These are phyloP conservation scores for Schrenkiella parvula DNA, from an alignment of 345 rosid genomes.

Conservation along the genomic window DNA sequence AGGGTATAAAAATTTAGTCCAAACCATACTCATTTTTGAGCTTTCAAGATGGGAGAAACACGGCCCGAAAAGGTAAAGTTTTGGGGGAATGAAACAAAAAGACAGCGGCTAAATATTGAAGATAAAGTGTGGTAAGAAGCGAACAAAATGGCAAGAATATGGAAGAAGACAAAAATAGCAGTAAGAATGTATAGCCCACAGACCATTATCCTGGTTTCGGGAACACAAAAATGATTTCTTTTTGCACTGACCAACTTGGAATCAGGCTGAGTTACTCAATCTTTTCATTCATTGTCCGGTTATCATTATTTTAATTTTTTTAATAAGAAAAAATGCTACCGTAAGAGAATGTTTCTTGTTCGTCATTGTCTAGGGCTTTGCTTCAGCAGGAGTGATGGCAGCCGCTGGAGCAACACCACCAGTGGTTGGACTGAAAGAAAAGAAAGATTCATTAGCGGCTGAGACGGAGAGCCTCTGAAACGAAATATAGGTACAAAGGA, in stretches of 20 bases:
- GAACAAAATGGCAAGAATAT: not conserved
- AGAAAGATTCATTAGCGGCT: not conserved
- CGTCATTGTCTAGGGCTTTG: slow-evolving; percentile 12
- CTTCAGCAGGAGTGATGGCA: slow-evolving; percentile 26
- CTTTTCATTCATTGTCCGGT: slow-evolving; percentile 13
- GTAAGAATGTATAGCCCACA: not conserved
- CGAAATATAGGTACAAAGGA: not conserved
- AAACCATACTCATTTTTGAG: too few species aligned
- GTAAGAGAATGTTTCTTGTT: not conserved
- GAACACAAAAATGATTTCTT: slow-evolving; percentile 10
- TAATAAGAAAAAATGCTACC: not conserved
- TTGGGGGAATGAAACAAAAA: too few species aligned
- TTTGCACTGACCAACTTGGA: slow-evolving; percentile 3
- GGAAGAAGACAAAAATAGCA: not conserved
- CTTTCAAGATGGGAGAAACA: too few species aligned
- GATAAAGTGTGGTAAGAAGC: not conserved
- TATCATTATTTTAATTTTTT: not conserved
- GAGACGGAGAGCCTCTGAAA: not conserved
- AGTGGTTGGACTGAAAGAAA: slow-evolving; percentile 47
- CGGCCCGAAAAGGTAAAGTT: too few species aligned
- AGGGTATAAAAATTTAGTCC: too few species aligned
- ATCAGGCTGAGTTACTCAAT: slow-evolving; percentile 11
- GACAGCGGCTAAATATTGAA: not conserved
- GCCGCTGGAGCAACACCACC: slow-evolving; percentile 71
- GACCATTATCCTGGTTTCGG: not conserved